Evolutionary conservation across 139 green algal species (phyloP), one percentile per base, ranked within the genome.

Genomic region (Chlamydomonas sphaeroides): DNA sequence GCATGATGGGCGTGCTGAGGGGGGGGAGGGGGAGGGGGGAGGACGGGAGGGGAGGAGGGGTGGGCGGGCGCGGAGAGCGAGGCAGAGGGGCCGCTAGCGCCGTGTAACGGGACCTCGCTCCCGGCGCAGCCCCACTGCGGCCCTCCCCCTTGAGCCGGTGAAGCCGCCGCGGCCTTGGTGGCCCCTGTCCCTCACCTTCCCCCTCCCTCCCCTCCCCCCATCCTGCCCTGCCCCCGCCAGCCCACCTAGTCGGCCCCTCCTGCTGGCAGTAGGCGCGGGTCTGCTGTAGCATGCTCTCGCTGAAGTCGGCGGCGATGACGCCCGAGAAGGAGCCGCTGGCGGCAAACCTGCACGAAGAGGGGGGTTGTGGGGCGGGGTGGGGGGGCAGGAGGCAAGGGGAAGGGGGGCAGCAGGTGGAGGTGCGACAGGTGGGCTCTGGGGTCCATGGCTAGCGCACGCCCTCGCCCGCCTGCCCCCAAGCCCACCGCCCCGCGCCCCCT

Each of bases 241-340:
- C n/a, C n/a, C n/a, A n/a, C n/a, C n/a, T n/a, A n/a, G n/a, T n/a
- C n/a, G n/a, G n/a, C n/a, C n/a, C n/a, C n/a, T n/a, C n/a, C n/a
- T n/a, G n/a, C n/a, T n/a, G n/a, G n/a, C n/a, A n/a, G 62, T 91
- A 97, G 30, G 87, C 36, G 41, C 68, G 68, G 0, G 96, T 88
- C 90, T 99, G 94, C 51, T 88, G 49, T 65, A 99, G 85, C 97
- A 99, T 99, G 68, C 49, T 92, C 69, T 96, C 95, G 33, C 79
- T 92, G 67, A 93, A 94, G 84, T 94, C 85, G 1, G 88, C 84
- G 0, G 94, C 97, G 14, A 99, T 87, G 18, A 99, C 91, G 20
- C 85, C 83, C 0, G 35, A 28, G 63, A 98, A 99, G 20, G 87
- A 69, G 11, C 87, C 87, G 42, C 84, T 93, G 30, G 45, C 66